Evolutionary conservation across 169 alveolate species (phyloP), one percentile per base, ranked within the genome.

Genomic region (Cryptosporidium andersoni): DNA sequence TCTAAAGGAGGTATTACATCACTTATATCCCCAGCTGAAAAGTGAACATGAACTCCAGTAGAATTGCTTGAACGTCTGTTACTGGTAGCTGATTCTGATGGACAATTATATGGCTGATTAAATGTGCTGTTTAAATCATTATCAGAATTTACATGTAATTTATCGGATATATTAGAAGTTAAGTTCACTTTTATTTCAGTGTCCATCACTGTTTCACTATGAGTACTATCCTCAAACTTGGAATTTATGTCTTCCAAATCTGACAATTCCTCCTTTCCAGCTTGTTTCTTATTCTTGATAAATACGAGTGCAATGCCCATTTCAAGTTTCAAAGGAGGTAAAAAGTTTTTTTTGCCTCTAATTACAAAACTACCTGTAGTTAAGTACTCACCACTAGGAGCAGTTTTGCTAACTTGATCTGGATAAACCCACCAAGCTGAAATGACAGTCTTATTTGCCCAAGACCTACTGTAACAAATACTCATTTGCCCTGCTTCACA

Each of bases 401-500:
- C 98, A n/a, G 98, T 93, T 85, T 97, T 96, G 3, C 97, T 91
- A 58, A 97, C 99, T 89, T 97, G 97, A 49, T 94, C 95, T 63
- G 96, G 95, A 81, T 94, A 90, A 25, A 97, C 99, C 99, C 99
- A 97, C 97, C 98, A 97, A 11, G 98, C 98, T 4, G 96, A 91
- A 14, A 94, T 92, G 6, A 95, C 90, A 45, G 95, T 89, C 89
- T 97, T 97, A 51, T 93, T 85, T 65, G 88, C 96, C 99, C 99
- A 97, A 1, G 99, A 98, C 64, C 92, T 91, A 64, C 98, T 92
- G 65, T 94, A 91, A 85, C 99, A 95, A 4, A 96, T 91, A 45
- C 97, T 95, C 81, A 92, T 89, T 53, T 91, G 93, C 0, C 95
- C 95, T 12, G 97, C 95, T 80, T 91, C 96, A 39, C 88, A 90